Evolutionary conservation across 257 asterid species (phyloP).

Genomic region (Fraxinus americana): DNA sequence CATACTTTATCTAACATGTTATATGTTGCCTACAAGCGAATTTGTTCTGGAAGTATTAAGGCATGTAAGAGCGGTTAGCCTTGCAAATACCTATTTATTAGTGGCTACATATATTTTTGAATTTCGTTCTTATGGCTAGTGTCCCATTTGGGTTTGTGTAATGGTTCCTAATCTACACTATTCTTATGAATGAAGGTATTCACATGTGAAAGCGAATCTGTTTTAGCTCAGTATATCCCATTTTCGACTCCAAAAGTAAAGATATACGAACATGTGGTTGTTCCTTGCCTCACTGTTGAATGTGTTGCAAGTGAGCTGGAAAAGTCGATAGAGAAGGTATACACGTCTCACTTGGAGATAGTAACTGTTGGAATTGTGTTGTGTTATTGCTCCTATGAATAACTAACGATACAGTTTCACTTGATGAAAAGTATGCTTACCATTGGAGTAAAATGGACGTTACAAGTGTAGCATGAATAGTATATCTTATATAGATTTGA

Average conservation of each 20-base stretch:
- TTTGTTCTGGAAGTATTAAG: not conserved
- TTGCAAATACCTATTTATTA: not conserved
- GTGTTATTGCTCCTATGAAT: not conserved
- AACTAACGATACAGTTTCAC: not conserved
- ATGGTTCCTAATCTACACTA: slow-evolving; percentile 21
- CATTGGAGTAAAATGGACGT: not conserved
- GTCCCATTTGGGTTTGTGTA: slow-evolving; percentile 5
- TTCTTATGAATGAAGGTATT: slow-evolving; percentile 59
- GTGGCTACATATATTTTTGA: not conserved
- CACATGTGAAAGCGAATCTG: slow-evolving; percentile 61
- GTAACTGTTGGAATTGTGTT: not conserved
- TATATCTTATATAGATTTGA: not conserved
- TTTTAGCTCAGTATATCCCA: slow-evolving; percentile 48
- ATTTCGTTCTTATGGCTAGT: not conserved
- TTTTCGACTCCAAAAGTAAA: slow-evolving; percentile 61
- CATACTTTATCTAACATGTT: not conserved
- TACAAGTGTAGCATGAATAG: not conserved
- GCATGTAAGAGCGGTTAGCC: slow-evolving; percentile 2
- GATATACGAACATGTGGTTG: slow-evolving; percentile 38
- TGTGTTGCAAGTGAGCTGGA: slow-evolving; percentile 29
- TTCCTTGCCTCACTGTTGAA: slow-evolving; percentile 27
- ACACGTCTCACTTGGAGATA: not conserved
- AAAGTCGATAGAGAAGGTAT: slow-evolving; percentile 48
- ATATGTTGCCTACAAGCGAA: not conserved
- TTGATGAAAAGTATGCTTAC: not conserved